Percentiles rank a stretch among this genome's conserved stretches.
Evolutionary conservation across 179 eudicot genomes (phyloP).

Genomic region (Drosera spatulata): DNA sequence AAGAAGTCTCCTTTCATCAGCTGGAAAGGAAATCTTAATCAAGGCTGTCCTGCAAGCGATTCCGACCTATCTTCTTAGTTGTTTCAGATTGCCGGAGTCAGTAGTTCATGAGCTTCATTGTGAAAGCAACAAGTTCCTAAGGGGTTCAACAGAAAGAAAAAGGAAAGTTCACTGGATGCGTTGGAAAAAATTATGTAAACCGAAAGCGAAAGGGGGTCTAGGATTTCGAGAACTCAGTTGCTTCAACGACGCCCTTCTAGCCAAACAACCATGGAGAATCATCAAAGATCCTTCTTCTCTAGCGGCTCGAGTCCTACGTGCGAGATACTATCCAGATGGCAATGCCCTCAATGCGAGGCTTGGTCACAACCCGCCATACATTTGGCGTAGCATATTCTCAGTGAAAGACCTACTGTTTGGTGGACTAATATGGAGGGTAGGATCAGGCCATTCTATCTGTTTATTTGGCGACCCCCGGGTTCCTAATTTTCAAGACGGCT

Average conservation of each 20-base stretch:
- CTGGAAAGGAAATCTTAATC: background rate
- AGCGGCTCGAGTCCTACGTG: background rate
- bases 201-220: background rate
- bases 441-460: no score
- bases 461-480: no score
- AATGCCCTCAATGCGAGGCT: background rate
- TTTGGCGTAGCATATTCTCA: no score
- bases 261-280: background rate
- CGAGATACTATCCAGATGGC: background rate
- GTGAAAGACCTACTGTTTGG: no score
- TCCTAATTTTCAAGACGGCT: no score
- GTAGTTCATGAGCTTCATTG: background rate
- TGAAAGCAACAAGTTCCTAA: background rate
- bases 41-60: background rate
- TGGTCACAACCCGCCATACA: background rate
- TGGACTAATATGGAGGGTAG: no score
- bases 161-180: background rate
- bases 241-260: no score
- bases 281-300: background rate
- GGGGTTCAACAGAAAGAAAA: background rate
- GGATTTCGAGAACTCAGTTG: background rate
- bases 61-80: background rate
- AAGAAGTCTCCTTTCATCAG: no score
- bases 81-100: background rate
- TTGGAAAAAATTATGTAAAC: background rate